These are phyloP conservation scores for Vitis rotundifolia DNA, from an alignment of 164 flowering plant genomes.

Conservation along the genomic window DNA sequence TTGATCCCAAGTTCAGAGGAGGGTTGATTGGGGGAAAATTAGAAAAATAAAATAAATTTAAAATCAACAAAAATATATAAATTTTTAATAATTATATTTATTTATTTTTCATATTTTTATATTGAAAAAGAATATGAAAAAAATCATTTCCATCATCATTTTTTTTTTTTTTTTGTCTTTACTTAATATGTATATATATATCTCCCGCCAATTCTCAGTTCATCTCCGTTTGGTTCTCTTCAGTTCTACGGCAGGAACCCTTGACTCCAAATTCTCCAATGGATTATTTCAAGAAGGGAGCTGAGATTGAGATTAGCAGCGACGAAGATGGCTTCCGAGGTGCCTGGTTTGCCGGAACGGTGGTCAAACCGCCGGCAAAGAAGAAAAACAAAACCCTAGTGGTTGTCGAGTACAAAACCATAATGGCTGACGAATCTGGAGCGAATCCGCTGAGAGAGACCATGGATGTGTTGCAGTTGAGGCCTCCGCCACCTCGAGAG, in stretches of 20 bases:
- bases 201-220: constrained; percentile 8
- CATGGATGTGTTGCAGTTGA: constrained; percentile 23
- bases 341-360: constrained; percentile 39
- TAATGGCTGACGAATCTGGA: constrained; percentile 22
- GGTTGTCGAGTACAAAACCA: constrained; percentile 36
- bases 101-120: no score
- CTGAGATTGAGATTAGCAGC: constrained; percentile 35
- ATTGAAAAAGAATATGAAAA: no score
- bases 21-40: no score
- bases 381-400: constrained; percentile 6
- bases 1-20: no score
- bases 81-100: no score
- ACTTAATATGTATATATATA: background rate
- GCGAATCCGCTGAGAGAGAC: constrained; percentile 28
- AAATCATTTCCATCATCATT: no score
- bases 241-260: background rate
- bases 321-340: constrained; percentile 49
- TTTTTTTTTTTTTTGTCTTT: no score
- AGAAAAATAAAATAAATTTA: no score
- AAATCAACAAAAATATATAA: no score
- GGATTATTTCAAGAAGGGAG: constrained; percentile 22
- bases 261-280: background rate
- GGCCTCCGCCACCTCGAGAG: constrained; percentile 43
- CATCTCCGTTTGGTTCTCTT: background rate
- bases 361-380: constrained; percentile 19